Evolutionary conservation across 805 yeast genomes (phyloP).

Genomic region (Candida yuanshanica): DNA sequence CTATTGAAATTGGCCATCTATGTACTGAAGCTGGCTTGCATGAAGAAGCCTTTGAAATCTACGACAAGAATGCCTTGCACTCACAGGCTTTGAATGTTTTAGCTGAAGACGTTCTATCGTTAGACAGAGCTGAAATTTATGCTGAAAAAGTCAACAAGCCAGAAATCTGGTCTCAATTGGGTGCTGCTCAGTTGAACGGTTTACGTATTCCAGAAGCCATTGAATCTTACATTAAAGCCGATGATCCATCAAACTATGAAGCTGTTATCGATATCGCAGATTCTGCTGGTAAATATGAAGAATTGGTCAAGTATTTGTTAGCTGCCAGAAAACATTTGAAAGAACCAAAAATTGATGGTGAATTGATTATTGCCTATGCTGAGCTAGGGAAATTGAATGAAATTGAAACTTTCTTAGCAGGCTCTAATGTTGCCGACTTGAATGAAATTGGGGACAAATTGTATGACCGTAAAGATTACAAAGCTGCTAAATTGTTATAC

Average conservation of each 20-base stretch:
- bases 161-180: constrained; percentile 91
- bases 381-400: constrained; percentile 67
- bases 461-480: constrained; percentile 73
- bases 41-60: constrained; percentile 94
- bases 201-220: constrained; percentile 88
- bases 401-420: constrained; percentile 76
- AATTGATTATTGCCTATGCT: constrained; percentile 84
- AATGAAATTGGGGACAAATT: constrained; percentile 90
- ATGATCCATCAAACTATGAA: constrained; percentile 83
- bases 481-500: constrained; percentile 88
- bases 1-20: constrained; percentile 87
- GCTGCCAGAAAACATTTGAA: constrained; percentile 91
- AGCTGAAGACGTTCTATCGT: constrained; percentile 87
- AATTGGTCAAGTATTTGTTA: constrained; percentile 73
- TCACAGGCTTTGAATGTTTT: constrained; percentile 81
- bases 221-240: constrained; percentile 84
- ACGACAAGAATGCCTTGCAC: constrained; percentile 75
- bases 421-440: constrained; percentile 89
- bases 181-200: constrained; percentile 93
- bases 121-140: constrained; percentile 90
- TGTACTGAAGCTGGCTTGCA: constrained; percentile 82
- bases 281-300: constrained; percentile 95
- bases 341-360: constrained; percentile 91
- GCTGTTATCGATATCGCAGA: constrained; percentile 93
- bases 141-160: constrained; percentile 86